Evolutionary conservation across 2,329 filamentous ascomycete species (phyloP).

Genomic region (Albifimbria verrucaria): DNA sequence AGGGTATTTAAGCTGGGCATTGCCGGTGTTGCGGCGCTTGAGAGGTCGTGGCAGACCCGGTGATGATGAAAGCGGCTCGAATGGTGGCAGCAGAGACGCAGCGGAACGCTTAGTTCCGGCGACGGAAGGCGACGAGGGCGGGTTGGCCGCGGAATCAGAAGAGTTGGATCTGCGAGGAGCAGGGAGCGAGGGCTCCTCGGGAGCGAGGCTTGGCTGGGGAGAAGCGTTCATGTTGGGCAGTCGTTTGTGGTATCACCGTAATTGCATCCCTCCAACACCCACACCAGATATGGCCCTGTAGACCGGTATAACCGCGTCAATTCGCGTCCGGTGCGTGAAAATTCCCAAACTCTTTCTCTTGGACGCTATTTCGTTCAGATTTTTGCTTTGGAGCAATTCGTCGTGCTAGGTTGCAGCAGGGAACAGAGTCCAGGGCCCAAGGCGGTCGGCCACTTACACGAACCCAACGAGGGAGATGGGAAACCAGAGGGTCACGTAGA

Average conservation of each 20-base stretch:
- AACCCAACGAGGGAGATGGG: background rate
- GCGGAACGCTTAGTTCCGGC: slow-evolving; percentile 58
- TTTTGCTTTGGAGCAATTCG: background rate
- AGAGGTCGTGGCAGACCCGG: slow-evolving; percentile 65
- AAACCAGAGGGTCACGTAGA: background rate
- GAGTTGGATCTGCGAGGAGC: slow-evolving; percentile 13
- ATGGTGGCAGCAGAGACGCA: slow-evolving; percentile 70
- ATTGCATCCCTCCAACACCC: background rate
- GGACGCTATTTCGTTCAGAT: background rate
- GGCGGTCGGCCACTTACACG: background rate
- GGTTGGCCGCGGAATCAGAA: slow-evolving; percentile 8
- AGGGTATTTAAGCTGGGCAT: slow-evolving; percentile 70
- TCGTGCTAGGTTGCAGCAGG: background rate
- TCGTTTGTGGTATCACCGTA: slow-evolving; percentile 10
- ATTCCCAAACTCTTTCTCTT: background rate
- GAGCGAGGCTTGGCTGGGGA: slow-evolving; percentile 25
- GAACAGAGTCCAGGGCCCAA: background rate
- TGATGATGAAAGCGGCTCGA: slow-evolving; percentile 77
- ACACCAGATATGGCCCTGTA: background rate
- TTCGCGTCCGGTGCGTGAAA: background rate
- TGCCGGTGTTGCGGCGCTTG: slow-evolving; percentile 61
- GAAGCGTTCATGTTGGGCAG: slow-evolving; percentile 38
- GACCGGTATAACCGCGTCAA: background rate
- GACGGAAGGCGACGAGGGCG: slow-evolving; percentile 15
- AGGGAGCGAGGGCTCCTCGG: slow-evolving; percentile 32